Evolutionary conservation across 2,329 filamentous ascomycete species (phyloP), one percentile per base, ranked within the genome.

Genomic region (Cadophora gregata): DNA sequence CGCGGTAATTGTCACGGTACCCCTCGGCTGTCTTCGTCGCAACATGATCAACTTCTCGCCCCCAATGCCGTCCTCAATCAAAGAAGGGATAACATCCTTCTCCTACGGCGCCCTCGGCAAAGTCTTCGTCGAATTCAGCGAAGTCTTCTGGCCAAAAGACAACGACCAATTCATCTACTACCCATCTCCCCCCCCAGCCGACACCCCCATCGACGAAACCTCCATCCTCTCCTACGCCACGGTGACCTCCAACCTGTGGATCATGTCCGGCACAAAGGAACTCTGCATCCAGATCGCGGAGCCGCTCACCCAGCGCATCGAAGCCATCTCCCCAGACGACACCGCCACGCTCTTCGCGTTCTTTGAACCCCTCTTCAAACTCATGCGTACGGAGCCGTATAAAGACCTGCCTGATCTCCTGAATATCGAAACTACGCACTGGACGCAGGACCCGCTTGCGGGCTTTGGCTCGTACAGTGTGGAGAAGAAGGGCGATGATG

Each of bases 141-240:
- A 81, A 42, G 77, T 81, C 33, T 81, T 81, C 72, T 81, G 80
- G 80, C 76, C 78, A 31, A 81, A 81, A 65, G 80, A 81, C 62
- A 80, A 81, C 67, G 80, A 81, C 72, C 80, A 81, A 67, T 81
- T 81, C 70, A 79, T 81, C 58, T 81, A 77, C 72, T 81, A 80
- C 61, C 80, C 80, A 0, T 78, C 79, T 16, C 80, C 80, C 31
- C 67, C 73, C 56, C 24, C 71, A 53, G 3, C 76, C 7, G 77
- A 77, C 8, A 66, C 73, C 7, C 74, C 75, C 10, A 70, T 77
- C 51, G 77, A 77, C 63, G 75, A 76, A 60, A 75, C 74, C 16
- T 76, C 73, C 24, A 80, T 81, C 59, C 74, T 81, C n/a, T 79
- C 78, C 53, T 81, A 80, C 68, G 77, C 79, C 31, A 81, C 80